phyloP scores from a whole-genome alignment of 2,329 filamentous ascomycete species.

The Septoria linicola region DNA sequence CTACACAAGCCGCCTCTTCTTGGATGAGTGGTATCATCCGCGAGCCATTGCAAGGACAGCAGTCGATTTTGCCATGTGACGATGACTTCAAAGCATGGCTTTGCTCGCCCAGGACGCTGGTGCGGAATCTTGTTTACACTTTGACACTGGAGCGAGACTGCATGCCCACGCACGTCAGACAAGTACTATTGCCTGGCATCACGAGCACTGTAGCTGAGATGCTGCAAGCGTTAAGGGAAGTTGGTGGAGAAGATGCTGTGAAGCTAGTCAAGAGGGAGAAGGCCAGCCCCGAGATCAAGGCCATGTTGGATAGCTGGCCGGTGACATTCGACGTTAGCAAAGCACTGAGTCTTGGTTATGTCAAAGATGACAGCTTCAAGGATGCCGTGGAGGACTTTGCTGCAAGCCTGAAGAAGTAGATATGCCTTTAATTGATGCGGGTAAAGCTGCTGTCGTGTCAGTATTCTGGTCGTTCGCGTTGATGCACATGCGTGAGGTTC shows the following conservation, averaged over 20 bases:
- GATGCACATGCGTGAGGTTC: background rate
- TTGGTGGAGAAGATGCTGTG: conserved; percentile 55
- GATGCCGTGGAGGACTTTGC: conserved; percentile 49
- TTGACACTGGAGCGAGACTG: conserved; percentile 51
- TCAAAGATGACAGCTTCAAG: conserved; percentile 50
- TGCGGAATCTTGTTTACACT: conserved; percentile 56
- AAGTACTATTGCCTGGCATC: conserved; percentile 56
- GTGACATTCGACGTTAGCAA: conserved; percentile 56
- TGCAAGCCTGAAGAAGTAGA: conserved; percentile 33
- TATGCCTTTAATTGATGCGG: background rate
- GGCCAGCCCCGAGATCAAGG: conserved; percentile 51
- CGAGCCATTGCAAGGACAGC: conserved; percentile 51
- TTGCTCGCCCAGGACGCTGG: conserved; percentile 55
- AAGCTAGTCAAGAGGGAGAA: conserved; percentile 53
- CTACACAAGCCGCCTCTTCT: conserved; percentile 52
- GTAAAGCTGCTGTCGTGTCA: no score
- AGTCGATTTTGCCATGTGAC: conserved; percentile 53
- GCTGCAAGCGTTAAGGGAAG: conserved; percentile 55
- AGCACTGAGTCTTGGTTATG: conserved; percentile 55
- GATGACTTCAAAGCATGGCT: conserved; percentile 58
- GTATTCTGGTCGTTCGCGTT: background rate
- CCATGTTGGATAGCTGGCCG: conserved; percentile 58
- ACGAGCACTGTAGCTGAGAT: conserved; percentile 57
- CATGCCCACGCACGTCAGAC: conserved; percentile 51
- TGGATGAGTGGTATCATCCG: conserved; percentile 56